phyloP scores from a whole-genome alignment of 2,329 filamentous ascomycete species.

The Furcasterigmium sp. region DNA sequence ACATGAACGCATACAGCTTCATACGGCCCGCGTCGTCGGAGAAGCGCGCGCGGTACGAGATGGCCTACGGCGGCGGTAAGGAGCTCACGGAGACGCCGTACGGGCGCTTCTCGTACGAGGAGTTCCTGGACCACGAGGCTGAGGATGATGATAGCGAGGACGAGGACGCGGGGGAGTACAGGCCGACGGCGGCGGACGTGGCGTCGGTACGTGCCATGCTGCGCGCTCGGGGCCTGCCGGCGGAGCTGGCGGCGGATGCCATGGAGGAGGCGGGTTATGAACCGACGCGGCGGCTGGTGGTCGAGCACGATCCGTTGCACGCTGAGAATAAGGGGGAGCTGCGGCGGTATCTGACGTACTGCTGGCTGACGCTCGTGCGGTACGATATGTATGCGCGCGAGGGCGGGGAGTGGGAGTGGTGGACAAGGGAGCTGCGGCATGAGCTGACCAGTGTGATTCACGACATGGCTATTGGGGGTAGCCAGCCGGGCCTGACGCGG shows the following conservation, averaged over 20 bases:
- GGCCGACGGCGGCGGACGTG: constrained; percentile 5
- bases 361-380: constrained; percentile 18
- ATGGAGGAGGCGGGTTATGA: constrained; percentile 9
- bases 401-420: neutral
- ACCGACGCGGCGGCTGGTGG: constrained; percentile 6
- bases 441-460: no score
- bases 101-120: constrained; percentile 6
- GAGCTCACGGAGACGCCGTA: neutral
- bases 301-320: constrained; percentile 15
- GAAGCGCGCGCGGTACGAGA: no score
- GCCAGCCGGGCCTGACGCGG: no score
- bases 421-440: no score
- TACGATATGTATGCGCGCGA: constrained; percentile 10
- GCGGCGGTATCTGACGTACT: constrained; percentile 18
- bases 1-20: neutral
- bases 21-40: no score
- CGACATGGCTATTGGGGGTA: no score
- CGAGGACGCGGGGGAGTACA: neutral
- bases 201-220: constrained; percentile 3
- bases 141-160: neutral
- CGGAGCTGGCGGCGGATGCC: constrained; percentile 12
- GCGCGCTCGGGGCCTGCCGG: constrained; percentile 9
- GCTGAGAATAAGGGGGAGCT: constrained; percentile 14
- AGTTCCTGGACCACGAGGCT: constrained; percentile 6
- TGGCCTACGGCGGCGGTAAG: no score